Percentiles rank a stretch among this genome's conserved stretches.
Evolutionary conservation across 2,329 filamentous ascomycete genomes (phyloP).

Genomic region (Pochonia chlamydosporia): DNA sequence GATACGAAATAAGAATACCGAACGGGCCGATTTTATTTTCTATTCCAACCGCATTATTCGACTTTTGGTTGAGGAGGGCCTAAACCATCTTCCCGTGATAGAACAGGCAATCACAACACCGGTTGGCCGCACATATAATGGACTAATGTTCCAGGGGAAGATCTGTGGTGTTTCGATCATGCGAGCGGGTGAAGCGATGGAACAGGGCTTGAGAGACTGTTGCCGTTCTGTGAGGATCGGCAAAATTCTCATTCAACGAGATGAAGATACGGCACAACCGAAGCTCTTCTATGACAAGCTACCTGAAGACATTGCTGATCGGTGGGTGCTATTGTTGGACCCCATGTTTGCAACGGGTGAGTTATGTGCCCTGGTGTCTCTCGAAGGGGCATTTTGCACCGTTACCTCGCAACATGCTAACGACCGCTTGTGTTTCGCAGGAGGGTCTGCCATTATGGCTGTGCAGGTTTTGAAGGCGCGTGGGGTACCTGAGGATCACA

Average conservation of each 20-base stretch:
- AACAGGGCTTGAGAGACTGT: conserved; percentile 92
- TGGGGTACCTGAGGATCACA: conserved; percentile 90
- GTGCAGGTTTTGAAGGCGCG: conserved; percentile 86
- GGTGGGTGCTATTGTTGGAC: conserved; percentile 91
- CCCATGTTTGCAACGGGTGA: conserved; percentile 98
- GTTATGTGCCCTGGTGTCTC: conserved; percentile 11
- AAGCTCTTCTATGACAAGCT: conserved; percentile 98
- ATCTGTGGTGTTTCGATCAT: conserved; percentile 99
- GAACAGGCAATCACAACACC: conserved; percentile 87
- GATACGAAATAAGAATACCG: conserved; percentile 87
- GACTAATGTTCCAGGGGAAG: conserved; percentile 93
- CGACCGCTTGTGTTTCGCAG: conserved; percentile 36
- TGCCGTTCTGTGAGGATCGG: conserved; percentile 97
- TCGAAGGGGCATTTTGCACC: not conserved
- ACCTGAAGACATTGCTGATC: conserved; percentile 82
- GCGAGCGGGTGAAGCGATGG: conserved; percentile 97
- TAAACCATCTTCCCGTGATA: conserved; percentile 92
- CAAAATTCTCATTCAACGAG: conserved; percentile 95
- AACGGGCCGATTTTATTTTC: conserved; percentile 96
- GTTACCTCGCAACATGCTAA: conserved; percentile 9
- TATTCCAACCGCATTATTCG: conserved; percentile 98
- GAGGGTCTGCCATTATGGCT: conserved; percentile 93
- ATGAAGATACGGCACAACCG: conserved; percentile 88
- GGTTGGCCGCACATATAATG: conserved; percentile 79
- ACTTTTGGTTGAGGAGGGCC: conserved; percentile 88